phyloP scores from a whole-genome alignment of 2,329 filamentous ascomycete species.

The Calonectria hongkongensis region DNA sequence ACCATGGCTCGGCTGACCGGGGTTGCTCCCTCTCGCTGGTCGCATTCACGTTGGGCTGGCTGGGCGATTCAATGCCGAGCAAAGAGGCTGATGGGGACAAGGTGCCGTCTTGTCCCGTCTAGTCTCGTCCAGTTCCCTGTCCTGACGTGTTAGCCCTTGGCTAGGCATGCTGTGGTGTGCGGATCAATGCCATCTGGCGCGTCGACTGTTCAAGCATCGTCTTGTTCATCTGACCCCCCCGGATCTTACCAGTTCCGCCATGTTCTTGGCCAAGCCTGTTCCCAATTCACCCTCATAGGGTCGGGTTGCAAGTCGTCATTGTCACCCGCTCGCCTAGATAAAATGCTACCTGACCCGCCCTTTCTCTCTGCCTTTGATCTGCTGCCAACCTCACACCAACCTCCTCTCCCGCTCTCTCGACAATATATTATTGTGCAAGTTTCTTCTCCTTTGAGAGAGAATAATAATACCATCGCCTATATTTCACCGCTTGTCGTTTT shows the following conservation, averaged over 20 bases:
- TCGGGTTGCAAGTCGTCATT: slow-evolving; percentile 45
- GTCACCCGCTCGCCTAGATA: slow-evolving; percentile 31
- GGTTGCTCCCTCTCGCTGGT: no score
- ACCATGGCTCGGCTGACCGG: no score
- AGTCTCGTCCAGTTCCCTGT: slow-evolving; percentile 12
- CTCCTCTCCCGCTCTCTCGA: background rate
- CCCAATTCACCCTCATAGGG: slow-evolving; percentile 20
- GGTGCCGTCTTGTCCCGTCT: slow-evolving; percentile 30
- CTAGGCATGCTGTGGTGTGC: background rate
- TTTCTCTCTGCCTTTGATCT: background rate
- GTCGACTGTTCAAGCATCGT: slow-evolving; percentile 8
- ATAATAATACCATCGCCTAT: background rate
- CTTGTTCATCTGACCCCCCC: slow-evolving; percentile 22
- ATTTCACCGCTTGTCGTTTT: background rate
- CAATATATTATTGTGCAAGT: no score
- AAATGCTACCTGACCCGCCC: slow-evolving; percentile 47
- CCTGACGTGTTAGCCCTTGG: slow-evolving; percentile 31
- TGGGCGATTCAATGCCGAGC: slow-evolving; percentile 27
- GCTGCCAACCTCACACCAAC: slow-evolving; percentile 21
- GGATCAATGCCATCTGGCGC: slow-evolving; percentile 23
- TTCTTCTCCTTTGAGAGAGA: background rate
- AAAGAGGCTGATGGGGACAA: slow-evolving; percentile 22
- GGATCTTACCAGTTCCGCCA: slow-evolving; percentile 20
- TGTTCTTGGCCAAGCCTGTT: slow-evolving; percentile 13
- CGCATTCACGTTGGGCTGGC: slow-evolving; percentile 8